A percentile compares a stretch with the other conserved stretches of the same genome.
These are phyloP conservation scores for Trichoderma breve DNA, from an alignment of 2,329 filamentous ascomycete genomes.

Conservation along the genomic window DNA sequence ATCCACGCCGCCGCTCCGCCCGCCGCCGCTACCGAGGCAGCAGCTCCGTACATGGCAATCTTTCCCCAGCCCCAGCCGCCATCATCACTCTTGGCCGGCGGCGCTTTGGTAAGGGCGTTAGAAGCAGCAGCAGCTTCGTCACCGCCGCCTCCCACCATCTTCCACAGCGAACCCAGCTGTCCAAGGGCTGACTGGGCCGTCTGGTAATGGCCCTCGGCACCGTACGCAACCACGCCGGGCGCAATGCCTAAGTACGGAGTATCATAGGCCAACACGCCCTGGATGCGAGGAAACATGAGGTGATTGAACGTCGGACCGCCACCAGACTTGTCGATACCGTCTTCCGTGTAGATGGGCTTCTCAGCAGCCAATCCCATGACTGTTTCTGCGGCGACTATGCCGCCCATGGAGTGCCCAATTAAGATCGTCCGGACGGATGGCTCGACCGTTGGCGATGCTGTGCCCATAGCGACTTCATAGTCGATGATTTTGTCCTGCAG, in stretches of 20 bases:
- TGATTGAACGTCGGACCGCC: conserved; percentile 44
- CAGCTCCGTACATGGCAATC: conserved; percentile 81
- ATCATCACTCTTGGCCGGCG: conserved; percentile 21
- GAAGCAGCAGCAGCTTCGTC: conserved; percentile 20
- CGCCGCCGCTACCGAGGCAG: conserved; percentile 76
- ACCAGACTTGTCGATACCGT: conserved; percentile 39
- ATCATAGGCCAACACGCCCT: conserved; percentile 88
- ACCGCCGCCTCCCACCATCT: conserved; percentile 37
- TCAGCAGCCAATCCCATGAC: conserved; percentile 67
- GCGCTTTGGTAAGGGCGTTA: conserved; percentile 11
- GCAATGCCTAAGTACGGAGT: conserved; percentile 86
- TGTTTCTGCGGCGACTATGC: conserved; percentile 90
- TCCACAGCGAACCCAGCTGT: conserved; percentile 68
- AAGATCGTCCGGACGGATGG: conserved; percentile 80
- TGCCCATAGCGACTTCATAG: conserved; percentile 78
- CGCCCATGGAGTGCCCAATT: conserved; percentile 86
- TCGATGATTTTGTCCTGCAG: conserved; percentile 91
- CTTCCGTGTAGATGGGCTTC: conserved; percentile 49
- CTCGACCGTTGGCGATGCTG: conserved; percentile 80
- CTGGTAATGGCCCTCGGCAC: conserved; percentile 80
- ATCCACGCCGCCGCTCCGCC: conserved; percentile 83
- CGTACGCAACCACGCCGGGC: conserved; percentile 79
- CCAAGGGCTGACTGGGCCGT: conserved; percentile 68
- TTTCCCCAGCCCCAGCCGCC: conserved; percentile 75
- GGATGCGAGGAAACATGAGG: conserved; percentile 91